Evolutionary conservation across 2,329 filamentous ascomycete species (phyloP).

Genomic region (Beauveria bassiana): DNA sequence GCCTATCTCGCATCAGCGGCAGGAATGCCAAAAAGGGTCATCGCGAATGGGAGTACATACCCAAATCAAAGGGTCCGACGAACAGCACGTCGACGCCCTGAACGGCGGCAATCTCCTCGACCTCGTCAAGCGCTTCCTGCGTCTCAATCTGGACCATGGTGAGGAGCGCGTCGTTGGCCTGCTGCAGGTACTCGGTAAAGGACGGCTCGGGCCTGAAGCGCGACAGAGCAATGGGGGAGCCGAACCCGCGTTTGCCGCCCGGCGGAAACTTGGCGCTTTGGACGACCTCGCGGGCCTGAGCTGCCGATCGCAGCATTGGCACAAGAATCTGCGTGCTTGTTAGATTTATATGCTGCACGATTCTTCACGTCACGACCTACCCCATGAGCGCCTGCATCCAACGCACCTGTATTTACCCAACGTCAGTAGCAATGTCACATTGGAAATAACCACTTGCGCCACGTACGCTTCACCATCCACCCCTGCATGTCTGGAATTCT

Average conservation of each 20-base stretch:
- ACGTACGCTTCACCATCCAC: constrained; percentile 47
- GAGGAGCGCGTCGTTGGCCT: constrained; percentile 44
- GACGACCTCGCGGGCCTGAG: constrained; percentile 38
- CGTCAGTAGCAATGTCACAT: neutral
- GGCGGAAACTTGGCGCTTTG: constrained; percentile 44
- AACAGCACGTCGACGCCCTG: constrained; percentile 56
- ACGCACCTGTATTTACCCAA: constrained; percentile 17
- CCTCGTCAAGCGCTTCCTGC: constrained; percentile 48
- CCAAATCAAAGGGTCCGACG: constrained; percentile 59
- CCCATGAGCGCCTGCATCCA: constrained; percentile 41
- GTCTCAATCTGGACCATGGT: constrained; percentile 65
- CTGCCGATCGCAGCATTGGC: constrained; percentile 34
- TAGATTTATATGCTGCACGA: neutral
- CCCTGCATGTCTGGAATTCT: constrained; percentile 46
- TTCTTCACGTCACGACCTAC: constrained; percentile 22
- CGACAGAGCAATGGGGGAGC: constrained; percentile 38
- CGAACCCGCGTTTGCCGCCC: constrained; percentile 39
- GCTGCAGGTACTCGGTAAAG: constrained; percentile 40
- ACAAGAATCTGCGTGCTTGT: constrained; percentile 34
- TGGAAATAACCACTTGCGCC: too few species aligned
- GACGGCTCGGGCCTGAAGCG: constrained; percentile 36
- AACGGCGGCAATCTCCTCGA: constrained; percentile 55
- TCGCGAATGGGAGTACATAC: constrained; percentile 18
- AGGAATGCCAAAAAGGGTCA: neutral
- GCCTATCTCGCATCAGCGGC: constrained; percentile 22